Evolutionary conservation across 345 rosid genomes (phyloP).

Genomic region (Eucalyptus pauciflora): DNA sequence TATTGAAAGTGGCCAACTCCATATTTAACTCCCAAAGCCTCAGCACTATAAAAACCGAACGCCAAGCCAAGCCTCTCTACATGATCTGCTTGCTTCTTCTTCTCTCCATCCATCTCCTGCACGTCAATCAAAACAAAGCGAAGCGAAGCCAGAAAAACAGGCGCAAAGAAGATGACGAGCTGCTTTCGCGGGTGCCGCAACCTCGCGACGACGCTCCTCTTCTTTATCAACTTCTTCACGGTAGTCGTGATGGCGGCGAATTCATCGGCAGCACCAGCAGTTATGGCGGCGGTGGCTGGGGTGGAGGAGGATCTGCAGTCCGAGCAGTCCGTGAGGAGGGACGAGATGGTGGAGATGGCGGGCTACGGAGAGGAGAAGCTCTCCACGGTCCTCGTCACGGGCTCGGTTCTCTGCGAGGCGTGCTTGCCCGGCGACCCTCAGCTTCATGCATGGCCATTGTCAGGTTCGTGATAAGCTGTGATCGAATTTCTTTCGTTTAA

Average conservation of each 20-base stretch:
- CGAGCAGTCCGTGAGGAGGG: conserved; percentile 14
- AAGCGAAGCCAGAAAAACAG: background rate
- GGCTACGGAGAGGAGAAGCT: conserved; percentile 74
- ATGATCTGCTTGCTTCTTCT: background rate
- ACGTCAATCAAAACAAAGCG: background rate
- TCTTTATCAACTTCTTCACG: background rate
- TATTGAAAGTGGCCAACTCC: background rate
- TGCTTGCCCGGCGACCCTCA: conserved; percentile 5
- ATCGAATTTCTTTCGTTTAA: background rate
- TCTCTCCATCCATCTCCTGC: background rate
- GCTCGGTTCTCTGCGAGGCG: conserved; percentile 30
- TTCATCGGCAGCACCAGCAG: background rate
- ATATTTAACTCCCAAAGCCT: background rate
- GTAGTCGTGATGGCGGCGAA: background rate
- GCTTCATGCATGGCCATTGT: conserved; percentile 25
- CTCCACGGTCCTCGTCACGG: conserved; percentile 51
- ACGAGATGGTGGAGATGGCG: conserved; percentile 42
- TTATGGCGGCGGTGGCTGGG: background rate
- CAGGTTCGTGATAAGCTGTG: conserved; percentile 14
- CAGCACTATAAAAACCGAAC: background rate
- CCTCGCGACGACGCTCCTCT: background rate
- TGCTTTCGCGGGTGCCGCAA: conserved; percentile 6
- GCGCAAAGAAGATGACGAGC: conserved; percentile 35
- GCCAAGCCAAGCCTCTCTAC: background rate
- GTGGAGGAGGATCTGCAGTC: background rate